Percentiles rank a stretch among this genome's conserved stretches.
phyloP scores from a whole-genome alignment of 75 land plant species.

The Chamaecyparis obtusa region DNA sequence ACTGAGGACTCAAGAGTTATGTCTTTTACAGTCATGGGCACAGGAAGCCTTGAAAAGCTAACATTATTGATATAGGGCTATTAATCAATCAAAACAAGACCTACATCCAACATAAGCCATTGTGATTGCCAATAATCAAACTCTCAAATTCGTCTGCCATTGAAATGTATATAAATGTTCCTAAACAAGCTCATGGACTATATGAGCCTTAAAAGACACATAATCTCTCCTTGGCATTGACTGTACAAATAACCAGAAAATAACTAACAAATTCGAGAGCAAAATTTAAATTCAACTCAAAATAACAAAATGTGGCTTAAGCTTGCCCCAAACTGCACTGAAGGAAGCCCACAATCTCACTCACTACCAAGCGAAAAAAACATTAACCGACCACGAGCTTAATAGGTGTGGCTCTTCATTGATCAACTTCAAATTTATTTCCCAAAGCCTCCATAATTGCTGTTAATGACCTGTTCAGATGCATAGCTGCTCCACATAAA shows the following conservation, averaged over 20 bases:
- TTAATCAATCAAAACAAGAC: background rate
- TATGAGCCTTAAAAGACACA: background rate
- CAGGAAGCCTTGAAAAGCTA: background rate
- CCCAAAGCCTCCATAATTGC: background rate
- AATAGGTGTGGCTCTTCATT: background rate
- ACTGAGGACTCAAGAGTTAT: background rate
- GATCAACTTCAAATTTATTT: background rate
- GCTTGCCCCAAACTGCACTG: background rate
- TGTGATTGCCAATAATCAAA: background rate
- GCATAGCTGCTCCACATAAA: background rate
- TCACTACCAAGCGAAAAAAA: background rate
- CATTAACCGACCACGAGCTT: background rate
- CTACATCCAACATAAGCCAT: background rate
- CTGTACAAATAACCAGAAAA: background rate
- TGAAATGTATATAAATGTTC: background rate
- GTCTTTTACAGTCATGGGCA: background rate
- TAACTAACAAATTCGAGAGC: background rate
- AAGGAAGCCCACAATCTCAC: background rate
- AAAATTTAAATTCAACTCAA: background rate
- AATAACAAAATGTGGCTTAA: background rate
- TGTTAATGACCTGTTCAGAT: background rate
- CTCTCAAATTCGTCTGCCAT: background rate
- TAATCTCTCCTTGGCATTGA: background rate
- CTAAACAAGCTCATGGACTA: constrained; percentile 1
- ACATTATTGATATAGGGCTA: background rate